A percentile compares a stretch with the other conserved stretches of the same genome.
Evolutionary conservation across 352 stramenopile genomes (phyloP).

Genomic region (Phytopythium mirpurense): DNA sequence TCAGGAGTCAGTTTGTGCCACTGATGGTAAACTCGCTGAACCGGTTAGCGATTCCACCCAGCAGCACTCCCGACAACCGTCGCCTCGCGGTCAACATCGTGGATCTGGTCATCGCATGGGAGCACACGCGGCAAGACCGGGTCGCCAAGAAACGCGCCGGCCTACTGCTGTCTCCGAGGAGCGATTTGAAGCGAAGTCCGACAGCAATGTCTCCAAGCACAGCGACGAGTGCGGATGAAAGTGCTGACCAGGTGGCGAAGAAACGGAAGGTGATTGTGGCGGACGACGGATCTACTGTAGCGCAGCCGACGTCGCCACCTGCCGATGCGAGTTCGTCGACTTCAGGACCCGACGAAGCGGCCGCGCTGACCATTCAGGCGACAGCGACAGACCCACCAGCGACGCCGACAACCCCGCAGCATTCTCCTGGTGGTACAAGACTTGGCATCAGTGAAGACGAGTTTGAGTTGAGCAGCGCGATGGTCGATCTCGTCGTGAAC

Average conservation of each 20-base stretch:
- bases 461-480: constrained; percentile 80
- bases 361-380: constrained; percentile 7
- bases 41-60: constrained; percentile 92
- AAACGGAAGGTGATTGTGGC: constrained; percentile 36
- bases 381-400: not conserved
- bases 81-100: constrained; percentile 92
- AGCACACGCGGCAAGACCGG: constrained; percentile 80
- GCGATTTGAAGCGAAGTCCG: constrained; percentile 33
- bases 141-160: constrained; percentile 23
- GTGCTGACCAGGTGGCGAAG: constrained; percentile 26
- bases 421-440: constrained; percentile 3
- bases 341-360: constrained; percentile 9
- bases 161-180: constrained; percentile 11
- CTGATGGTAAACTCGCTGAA: constrained; percentile 97
- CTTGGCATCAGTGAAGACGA: constrained; percentile 64
- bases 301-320: not conserved
- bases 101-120: constrained; percentile 96
- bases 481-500: constrained; percentile 92
- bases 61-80: constrained; percentile 90
- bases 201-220: constrained; percentile 11
- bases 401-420: constrained; percentile 2
- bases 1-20: constrained; percentile 91
- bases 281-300: not conserved
- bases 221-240: constrained; percentile 8
- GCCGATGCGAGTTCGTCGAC: not conserved